Conservation (phyloP, 495 filamentous ascomycete genomes). For the Penicillium chermesinum region DNA sequence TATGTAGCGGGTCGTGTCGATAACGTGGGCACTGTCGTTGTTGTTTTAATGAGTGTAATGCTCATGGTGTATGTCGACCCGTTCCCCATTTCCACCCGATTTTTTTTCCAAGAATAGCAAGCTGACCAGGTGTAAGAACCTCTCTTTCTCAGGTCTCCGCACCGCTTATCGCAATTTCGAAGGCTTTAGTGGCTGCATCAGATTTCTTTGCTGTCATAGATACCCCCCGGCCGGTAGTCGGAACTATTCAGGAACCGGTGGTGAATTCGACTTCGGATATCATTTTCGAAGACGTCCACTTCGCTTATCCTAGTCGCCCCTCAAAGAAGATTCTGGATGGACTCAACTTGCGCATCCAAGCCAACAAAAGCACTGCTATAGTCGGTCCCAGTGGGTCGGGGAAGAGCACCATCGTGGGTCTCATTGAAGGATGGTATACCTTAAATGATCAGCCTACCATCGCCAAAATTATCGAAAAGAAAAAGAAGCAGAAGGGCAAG, state of each 20-base stretch:
- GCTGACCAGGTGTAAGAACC: constrained; percentile 40
- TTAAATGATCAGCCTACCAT: not conserved
- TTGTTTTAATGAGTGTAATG: not conserved
- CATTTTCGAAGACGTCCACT: constrained; percentile 52
- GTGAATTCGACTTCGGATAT: constrained; percentile 42
- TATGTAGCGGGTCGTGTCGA: constrained; percentile 30
- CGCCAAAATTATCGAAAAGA: not conserved
- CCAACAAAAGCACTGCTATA: not conserved
- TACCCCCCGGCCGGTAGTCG: constrained; percentile 30
- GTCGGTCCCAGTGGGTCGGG: not conserved
- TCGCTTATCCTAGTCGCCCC: constrained; percentile 53
- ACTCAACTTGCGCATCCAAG: constrained; percentile 35
- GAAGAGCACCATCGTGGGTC: not conserved
- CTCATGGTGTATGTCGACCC: constrained; percentile 29
- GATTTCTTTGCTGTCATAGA: constrained; percentile 47
- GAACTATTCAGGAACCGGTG: constrained; percentile 23
- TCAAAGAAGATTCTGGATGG: constrained; percentile 34
- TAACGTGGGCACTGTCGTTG: constrained; percentile 46
- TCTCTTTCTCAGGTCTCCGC: constrained; percentile 26
- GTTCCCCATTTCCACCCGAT: constrained; percentile 1
- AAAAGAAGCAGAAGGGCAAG: not conserved
- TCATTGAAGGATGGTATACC: not conserved
- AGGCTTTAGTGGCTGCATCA: constrained; percentile 27
- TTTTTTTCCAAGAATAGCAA: too few relatives aligned
- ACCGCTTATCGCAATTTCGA: not conserved